Evolutionary conservation across 2,329 filamentous ascomycete species (phyloP), one percentile per base, ranked within the genome.

Genomic region (Calonectria crousiana): DNA sequence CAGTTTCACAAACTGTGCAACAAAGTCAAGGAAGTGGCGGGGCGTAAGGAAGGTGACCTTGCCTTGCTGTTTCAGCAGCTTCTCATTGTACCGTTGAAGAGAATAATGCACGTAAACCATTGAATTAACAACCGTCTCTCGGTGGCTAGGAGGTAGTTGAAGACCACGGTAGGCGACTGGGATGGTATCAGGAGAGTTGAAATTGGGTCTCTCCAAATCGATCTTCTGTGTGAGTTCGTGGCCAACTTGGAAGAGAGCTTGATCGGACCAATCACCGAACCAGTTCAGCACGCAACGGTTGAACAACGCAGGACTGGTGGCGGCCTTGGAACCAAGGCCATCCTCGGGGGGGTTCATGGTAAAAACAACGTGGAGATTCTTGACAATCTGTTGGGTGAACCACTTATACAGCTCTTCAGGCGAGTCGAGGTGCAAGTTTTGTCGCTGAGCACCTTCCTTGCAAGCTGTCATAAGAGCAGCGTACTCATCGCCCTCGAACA

Each of bases 341-440:
- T 97, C 97, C 82, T 98, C 95, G 0, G 97, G 97, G 18, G 97
- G 97, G 85, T 99, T 99, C 97, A 99, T 99, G 4, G 97, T 99
- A 85, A 99, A 99, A 28, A 99, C 97, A 62, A 99, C 97, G 82
- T 99, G 97, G 51, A 99, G 88, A 82, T 99, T 99, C 88, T 98
- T 98, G 84, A 99, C 95, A 81, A 99, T 98, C 84, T 99, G 97
- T 81, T 98, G 95, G 0, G 97, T 99, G 87, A 99, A 99, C 97
- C 97, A 99, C 87, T 98, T 98, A 90, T 99, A 99, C n/a, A 99
- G 89, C 85, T 99, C 97, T 87, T 99, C 97, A 79, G 98, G 96
- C 1, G 97, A 98, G 86, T 99, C 97, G 1, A 99, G 91, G 73
- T 98, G 92, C 73, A 98, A 90, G 62, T 97, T 97, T 87, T 99